Evolutionary conservation across 805 yeast species (phyloP), one percentile per base, ranked within the genome.

Genomic region (Candida railenensis): DNA sequence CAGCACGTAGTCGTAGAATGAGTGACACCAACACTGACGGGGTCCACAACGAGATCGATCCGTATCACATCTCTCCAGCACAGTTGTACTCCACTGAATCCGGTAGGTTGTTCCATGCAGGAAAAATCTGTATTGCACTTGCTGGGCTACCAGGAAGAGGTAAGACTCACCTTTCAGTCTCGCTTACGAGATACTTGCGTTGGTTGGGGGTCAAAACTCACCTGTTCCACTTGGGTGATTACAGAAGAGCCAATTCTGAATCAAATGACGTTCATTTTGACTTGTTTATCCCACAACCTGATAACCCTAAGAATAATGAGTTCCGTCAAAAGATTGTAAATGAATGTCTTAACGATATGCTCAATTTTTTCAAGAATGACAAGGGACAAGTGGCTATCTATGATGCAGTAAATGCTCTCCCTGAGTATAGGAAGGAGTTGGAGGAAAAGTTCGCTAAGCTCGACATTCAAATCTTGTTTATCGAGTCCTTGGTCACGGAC

Each of bases 121-220:
- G 99, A 3, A 87, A 89, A 57, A 82, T 94, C 38, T 82, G 96
- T 56, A 85, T 94, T 44, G 89, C 87, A 3, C 76, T 94, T 54
- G 92, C 88, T 3, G 99, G 99, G 0, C 74, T 91, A 49, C 98
- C 99, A 2, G 98, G 97, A 1, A 77, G 98, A 41, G 97, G 98
- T 2, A 94, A 94, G 63, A 94, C 99, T 1, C 89, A 90, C 62
- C 74, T 92, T 43, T 86, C 97, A 4, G 97, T 92, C 34, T 85
- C 96, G 12, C 75, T 94, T 52, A 89, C 97, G 3, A 78, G 99
- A 48, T 94, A 91, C 64, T 73, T 95, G 54, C 78, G 97, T 57
- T 94, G 99, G 99, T 73, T 94, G 39, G 99, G 99, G 3, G 98
- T 94, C 18, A 85, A 87, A 58, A 85, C 97, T 1, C 91, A 89